Evolutionary conservation across 139 green algal genomes (phyloP).

Genomic region (Chlamydomonas incerta): DNA sequence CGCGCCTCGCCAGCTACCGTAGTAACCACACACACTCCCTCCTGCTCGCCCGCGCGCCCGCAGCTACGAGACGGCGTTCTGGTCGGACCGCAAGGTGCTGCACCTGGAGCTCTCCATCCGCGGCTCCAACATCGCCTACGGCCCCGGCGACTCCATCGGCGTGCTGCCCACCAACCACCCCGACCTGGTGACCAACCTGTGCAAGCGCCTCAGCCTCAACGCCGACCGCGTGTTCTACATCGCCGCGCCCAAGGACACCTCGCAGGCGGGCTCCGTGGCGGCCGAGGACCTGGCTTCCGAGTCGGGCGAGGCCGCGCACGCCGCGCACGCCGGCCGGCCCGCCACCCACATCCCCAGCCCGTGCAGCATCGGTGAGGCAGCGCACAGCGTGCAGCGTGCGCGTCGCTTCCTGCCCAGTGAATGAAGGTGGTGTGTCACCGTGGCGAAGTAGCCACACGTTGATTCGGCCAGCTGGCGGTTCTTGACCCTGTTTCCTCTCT

Average conservation of each 20-base stretch:
- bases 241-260: slow-evolving; percentile 50
- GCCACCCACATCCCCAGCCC: slow-evolving; percentile 76
- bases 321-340: slow-evolving; percentile 5
- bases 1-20: too few relatives aligned
- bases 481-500: too few relatives aligned
- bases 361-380: slow-evolving; percentile 71
- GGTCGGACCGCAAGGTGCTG: slow-evolving; percentile 84
- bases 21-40: not conserved
- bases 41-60: not conserved
- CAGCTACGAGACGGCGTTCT: slow-evolving; percentile 67
- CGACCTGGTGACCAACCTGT: slow-evolving; percentile 38
- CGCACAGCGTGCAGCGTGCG: too few relatives aligned
- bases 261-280: not conserved
- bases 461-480: too few relatives aligned
- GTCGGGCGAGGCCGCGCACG: slow-evolving; percentile 68
- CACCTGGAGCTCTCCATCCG: slow-evolving; percentile 87
- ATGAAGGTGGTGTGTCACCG: too few relatives aligned
- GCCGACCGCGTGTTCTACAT: slow-evolving; percentile 29
- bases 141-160: slow-evolving; percentile 89
- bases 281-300: slow-evolving; percentile 43
- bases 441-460: too few relatives aligned
- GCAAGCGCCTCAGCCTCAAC: slow-evolving; percentile 36
- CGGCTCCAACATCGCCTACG: slow-evolving; percentile 77
- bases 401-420: too few relatives aligned
- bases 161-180: slow-evolving; percentile 71